Evolutionary conservation across 169 alveolate species (phyloP).

Genomic region (Eimeria tenella): DNA sequence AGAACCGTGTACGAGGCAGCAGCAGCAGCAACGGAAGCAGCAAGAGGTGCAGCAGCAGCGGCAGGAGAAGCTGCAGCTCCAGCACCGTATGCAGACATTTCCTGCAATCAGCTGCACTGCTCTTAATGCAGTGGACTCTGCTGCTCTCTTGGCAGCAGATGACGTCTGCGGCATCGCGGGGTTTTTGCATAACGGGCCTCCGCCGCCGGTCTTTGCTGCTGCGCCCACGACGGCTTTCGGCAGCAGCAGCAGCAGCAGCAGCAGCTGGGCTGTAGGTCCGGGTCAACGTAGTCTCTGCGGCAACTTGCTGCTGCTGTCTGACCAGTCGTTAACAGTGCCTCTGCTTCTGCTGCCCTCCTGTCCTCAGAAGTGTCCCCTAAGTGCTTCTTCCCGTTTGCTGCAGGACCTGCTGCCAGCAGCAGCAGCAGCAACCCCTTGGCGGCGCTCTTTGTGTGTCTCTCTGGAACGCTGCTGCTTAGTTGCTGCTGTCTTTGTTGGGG

Average conservation of each 20-base stretch:
- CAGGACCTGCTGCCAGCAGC: background rate
- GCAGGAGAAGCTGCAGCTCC: background rate
- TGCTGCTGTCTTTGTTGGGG: background rate
- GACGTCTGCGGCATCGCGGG: slow-evolving; percentile 6
- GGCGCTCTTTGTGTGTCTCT: slow-evolving; percentile 1
- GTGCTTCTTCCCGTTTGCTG: background rate
- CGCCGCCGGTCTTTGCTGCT: background rate
- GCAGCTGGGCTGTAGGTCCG: too few relatives aligned
- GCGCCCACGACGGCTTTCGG: background rate
- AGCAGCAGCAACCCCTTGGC: too few relatives aligned
- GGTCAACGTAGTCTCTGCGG: background rate
- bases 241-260: too few relatives aligned
- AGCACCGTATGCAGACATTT: background rate
- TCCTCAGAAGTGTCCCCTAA: background rate
- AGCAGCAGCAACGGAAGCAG: too few relatives aligned
- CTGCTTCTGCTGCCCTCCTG: slow-evolving; percentile 17
- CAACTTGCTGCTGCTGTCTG: slow-evolving; percentile 5
- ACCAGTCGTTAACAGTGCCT: background rate
- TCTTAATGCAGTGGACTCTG: background rate
- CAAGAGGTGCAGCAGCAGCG: too few relatives aligned
- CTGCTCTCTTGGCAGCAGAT: slow-evolving; percentile 17
- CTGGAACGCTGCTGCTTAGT: background rate
- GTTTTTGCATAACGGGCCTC: background rate
- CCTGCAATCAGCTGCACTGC: slow-evolving; percentile 3
- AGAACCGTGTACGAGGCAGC: too few relatives aligned